phyloP scores from a whole-genome alignment of 2,329 filamentous ascomycete genomes.

The Fusarium xylarioides region DNA sequence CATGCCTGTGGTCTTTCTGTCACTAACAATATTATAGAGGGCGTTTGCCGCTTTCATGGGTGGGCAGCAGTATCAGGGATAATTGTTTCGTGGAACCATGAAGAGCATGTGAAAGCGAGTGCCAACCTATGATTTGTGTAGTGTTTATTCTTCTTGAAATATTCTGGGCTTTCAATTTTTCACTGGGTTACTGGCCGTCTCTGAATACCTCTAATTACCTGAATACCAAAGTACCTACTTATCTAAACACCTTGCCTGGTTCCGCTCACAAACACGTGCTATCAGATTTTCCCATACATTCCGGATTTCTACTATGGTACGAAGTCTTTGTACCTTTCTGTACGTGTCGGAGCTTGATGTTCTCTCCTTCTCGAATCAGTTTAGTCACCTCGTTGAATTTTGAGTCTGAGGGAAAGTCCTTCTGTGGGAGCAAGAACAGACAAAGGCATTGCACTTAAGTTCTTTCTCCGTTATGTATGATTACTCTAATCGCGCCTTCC shows the following conservation, averaged over 20 bases:
- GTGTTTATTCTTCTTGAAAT: not conserved
- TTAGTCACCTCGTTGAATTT: not conserved
- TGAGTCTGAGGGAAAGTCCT: not conserved
- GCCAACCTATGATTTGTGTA: not conserved
- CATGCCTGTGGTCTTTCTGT: not conserved
- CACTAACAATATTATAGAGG: slow-evolving; percentile 49
- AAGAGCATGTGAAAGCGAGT: not conserved
- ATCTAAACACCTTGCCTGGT: not conserved
- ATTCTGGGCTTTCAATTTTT: slow-evolving; percentile 4
- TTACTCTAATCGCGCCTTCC: not conserved
- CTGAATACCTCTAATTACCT: slow-evolving; percentile 29
- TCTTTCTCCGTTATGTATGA: not conserved
- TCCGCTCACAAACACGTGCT: not conserved
- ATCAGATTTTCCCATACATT: not conserved
- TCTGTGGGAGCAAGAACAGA: not conserved
- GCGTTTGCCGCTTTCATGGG: slow-evolving; percentile 63
- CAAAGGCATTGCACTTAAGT: not conserved
- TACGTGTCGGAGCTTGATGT: not conserved
- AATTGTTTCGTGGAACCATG: not conserved
- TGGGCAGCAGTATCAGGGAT: slow-evolving; percentile 53
- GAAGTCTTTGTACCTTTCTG: not conserved
- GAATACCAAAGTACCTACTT: not conserved
- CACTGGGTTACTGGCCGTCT: not conserved
- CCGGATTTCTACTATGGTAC: not conserved
- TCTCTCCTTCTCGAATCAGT: not conserved